Percentiles rank a stretch among this genome's conserved stretches.
These are phyloP conservation scores for Aleurites moluccanus DNA, from an alignment of 441 rosid species.

Conservation along the genomic window DNA sequence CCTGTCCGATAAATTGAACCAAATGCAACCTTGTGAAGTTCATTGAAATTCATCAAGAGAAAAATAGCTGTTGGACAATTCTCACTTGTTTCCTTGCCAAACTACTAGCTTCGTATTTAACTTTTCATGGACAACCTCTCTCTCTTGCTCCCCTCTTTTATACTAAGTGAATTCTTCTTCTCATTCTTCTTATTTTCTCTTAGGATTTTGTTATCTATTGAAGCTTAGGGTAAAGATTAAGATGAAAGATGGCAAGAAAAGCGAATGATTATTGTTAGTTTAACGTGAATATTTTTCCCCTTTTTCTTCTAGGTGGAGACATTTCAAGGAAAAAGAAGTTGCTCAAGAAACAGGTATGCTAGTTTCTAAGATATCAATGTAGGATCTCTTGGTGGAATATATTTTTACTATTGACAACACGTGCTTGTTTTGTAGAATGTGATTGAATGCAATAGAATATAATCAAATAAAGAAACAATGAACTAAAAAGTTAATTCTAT, in stretches of 20 bases:
- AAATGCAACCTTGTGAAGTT: too few relatives aligned
- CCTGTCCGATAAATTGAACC: too few relatives aligned
- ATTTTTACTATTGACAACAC: background rate
- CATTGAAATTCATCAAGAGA: too few relatives aligned
- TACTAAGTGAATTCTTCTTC: background rate
- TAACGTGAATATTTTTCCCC: slow-evolving; percentile 21
- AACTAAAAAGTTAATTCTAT: too few relatives aligned
- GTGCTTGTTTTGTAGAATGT: too few relatives aligned
- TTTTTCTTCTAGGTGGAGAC: slow-evolving; percentile 71
- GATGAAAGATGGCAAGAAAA: background rate
- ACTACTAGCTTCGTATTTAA: background rate
- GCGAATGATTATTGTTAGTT: background rate
- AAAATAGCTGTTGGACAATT: background rate
- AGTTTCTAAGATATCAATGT: slow-evolving; percentile 4
- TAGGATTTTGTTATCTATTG: background rate
- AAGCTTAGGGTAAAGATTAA: background rate
- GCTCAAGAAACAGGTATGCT: slow-evolving; percentile 83
- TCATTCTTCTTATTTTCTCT: background rate
- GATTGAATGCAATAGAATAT: too few relatives aligned
- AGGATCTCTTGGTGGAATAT: background rate
- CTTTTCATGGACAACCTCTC: background rate
- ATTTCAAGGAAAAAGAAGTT: slow-evolving; percentile 90
- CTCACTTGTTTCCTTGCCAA: background rate
- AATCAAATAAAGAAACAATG: too few relatives aligned
- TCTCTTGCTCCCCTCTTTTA: background rate